These are phyloP conservation scores for Tephrocybe sp. DNA, from an alignment of 768 basidiomycete genomes.

Conservation along the genomic window DNA sequence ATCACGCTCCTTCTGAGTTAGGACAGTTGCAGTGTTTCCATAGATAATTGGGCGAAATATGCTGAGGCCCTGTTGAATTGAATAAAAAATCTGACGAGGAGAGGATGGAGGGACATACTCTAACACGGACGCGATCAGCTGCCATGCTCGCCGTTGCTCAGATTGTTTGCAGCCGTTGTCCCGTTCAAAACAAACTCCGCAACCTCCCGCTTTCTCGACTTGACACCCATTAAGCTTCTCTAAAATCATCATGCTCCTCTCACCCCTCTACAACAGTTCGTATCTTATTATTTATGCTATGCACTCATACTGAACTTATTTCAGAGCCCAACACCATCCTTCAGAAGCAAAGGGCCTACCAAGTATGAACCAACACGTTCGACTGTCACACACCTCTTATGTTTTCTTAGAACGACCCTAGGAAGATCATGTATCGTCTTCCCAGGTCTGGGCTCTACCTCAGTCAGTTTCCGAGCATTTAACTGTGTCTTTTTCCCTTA, in stretches of 20 bases:
- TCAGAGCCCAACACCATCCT: slow-evolving; percentile 62
- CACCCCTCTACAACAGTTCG: slow-evolving; percentile 66
- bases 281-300: slow-evolving; percentile 6
- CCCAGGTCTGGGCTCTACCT: slow-evolving; percentile 65
- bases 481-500: background rate
- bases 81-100: slow-evolving; percentile 10
- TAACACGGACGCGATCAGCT: slow-evolving; percentile 75
- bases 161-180: slow-evolving; percentile 30
- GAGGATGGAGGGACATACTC: slow-evolving; percentile 47
- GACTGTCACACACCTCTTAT: slow-evolving; percentile 4
- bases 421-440: slow-evolving; percentile 56
- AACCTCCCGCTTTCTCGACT: slow-evolving; percentile 30
- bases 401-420: slow-evolving; percentile 36
- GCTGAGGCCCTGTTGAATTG: slow-evolving; percentile 63
- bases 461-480: slow-evolving; percentile 34
- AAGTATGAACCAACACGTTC: slow-evolving; percentile 40
- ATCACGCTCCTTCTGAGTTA: slow-evolving; percentile 72
- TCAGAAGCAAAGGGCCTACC: slow-evolving; percentile 63
- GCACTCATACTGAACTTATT: background rate
- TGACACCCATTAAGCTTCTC: slow-evolving; percentile 20
- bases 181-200: slow-evolving; percentile 40
- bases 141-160: slow-evolving; percentile 35
- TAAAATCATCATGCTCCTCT: slow-evolving; percentile 44
- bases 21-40: slow-evolving; percentile 85
- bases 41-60: slow-evolving; percentile 93